These are phyloP conservation scores for Curvularia spicifera DNA, from an alignment of 2,329 filamentous ascomycete species.

Conservation along the genomic window DNA sequence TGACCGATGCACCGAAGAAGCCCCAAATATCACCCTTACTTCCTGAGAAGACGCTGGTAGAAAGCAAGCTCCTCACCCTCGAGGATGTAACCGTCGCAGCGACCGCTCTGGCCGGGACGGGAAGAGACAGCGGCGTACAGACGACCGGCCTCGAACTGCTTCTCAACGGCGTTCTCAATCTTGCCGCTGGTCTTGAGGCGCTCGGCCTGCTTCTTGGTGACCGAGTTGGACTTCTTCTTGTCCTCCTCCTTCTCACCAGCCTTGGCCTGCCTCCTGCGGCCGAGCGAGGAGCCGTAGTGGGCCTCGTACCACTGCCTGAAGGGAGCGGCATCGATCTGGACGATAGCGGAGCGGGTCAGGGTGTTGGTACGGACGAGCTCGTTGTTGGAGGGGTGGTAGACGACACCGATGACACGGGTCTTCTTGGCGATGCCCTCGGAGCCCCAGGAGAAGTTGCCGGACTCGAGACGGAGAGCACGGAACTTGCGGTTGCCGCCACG, in stretches of 20 bases:
- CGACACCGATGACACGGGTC: conserved; percentile 97
- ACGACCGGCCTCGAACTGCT: conserved; percentile 99
- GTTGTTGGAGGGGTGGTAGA: conserved; percentile 99
- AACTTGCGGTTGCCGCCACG: conserved; percentile 99
- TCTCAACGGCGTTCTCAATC: conserved; percentile 91
- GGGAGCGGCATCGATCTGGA: conserved; percentile 97
- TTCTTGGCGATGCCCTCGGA: conserved; percentile 98
- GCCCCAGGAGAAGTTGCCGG: conserved; percentile 99
- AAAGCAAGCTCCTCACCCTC: conserved; percentile 99
- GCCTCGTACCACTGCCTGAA: conserved; percentile 99
- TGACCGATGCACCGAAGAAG: conserved; percentile 51
- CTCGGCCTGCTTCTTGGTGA: conserved; percentile 95
- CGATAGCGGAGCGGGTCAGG: conserved; percentile 97
- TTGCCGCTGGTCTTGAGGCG: conserved; percentile 85
- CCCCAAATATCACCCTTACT: conserved; percentile 67
- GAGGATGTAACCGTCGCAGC: conserved; percentile 95
- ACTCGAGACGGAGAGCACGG: conserved; percentile 97
- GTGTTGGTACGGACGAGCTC: conserved; percentile 99
- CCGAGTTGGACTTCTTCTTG: conserved; percentile 97
- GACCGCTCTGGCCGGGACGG: conserved; percentile 95
- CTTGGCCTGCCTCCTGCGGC: conserved; percentile 91
- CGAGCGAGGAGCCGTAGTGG: conserved; percentile 92
- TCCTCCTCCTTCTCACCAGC: conserved; percentile 70
- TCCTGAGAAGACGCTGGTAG: conserved; percentile 99
- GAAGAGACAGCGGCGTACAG: conserved; percentile 91